Evolutionary conservation across 2,329 filamentous ascomycete species (phyloP).

Genomic region (Pseudopyricularia cyperi): DNA sequence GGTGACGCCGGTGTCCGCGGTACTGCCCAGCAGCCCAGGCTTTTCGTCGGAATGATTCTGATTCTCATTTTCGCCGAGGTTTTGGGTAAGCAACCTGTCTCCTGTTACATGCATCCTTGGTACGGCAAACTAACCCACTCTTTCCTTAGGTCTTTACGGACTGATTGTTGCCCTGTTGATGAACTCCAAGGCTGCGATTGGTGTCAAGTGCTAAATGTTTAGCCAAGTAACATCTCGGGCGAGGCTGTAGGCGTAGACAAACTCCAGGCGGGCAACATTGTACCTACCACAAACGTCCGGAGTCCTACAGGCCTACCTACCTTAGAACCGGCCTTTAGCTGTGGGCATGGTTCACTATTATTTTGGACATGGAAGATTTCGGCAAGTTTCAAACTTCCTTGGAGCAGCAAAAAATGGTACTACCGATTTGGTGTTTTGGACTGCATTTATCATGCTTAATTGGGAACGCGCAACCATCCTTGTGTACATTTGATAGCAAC

Average conservation of each 20-base stretch:
- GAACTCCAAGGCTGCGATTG: slow-evolving; percentile 80
- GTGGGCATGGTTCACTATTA: neutral
- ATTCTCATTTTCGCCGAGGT: slow-evolving; percentile 99
- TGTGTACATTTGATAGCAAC: neutral
- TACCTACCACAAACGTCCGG: neutral
- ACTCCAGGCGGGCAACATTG: neutral
- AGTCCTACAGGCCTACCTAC: neutral
- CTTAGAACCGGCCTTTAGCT: neutral
- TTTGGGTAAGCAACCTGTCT: slow-evolving; percentile 50
- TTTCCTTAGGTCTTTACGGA: slow-evolving; percentile 90
- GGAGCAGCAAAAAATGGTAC: neutral
- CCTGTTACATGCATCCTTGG: neutral
- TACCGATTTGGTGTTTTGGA: neutral
- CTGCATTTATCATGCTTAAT: neutral
- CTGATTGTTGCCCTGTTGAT: slow-evolving; percentile 97
- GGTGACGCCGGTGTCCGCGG: slow-evolving; percentile 82
- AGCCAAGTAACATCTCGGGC: neutral
- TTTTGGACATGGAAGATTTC: neutral
- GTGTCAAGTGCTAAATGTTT: slow-evolving; percentile 43
- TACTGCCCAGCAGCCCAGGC: slow-evolving; percentile 69
- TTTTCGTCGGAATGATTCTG: slow-evolving; percentile 96
- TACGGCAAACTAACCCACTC: neutral
- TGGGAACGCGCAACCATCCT: neutral
- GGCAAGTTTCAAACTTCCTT: neutral
- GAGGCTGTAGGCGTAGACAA: neutral